Conservation (phyloP, 129 eudicot species). For the Scalesia atractyloides region DNA sequence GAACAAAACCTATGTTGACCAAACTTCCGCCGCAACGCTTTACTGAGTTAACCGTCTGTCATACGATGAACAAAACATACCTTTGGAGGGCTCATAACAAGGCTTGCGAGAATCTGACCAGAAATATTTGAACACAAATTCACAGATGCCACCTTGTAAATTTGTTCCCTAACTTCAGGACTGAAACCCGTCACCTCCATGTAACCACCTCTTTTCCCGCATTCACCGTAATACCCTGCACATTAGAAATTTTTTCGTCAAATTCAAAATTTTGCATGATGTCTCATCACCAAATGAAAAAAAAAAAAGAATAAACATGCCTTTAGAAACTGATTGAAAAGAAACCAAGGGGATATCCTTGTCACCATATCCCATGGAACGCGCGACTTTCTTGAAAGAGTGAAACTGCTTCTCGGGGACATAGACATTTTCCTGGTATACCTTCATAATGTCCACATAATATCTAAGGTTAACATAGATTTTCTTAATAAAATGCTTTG, state of each 20-base stretch:
- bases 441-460: slow-evolving; percentile 41
- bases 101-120: slow-evolving; percentile 97
- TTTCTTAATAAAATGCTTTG: neutral
- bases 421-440: slow-evolving; percentile 86
- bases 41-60: neutral
- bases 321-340: slow-evolving; percentile 92
- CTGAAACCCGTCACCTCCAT: slow-evolving; percentile 97
- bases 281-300: neutral
- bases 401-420: slow-evolving; percentile 83
- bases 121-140: slow-evolving; percentile 87
- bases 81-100: slow-evolving; percentile 96
- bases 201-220: slow-evolving; percentile 98
- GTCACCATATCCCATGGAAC: slow-evolving; percentile 91
- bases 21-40: too few relatives aligned
- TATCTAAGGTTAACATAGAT: neutral
- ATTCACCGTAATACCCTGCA: slow-evolving; percentile 88
- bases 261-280: neutral
- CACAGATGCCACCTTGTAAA: slow-evolving; percentile 90
- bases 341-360: slow-evolving; percentile 85
- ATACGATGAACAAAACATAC: slow-evolving; percentile 25
- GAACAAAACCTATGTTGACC: too few relatives aligned
- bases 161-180: slow-evolving; percentile 86
- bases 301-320: slow-evolving; percentile 29
- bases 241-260: neutral
- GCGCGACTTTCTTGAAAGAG: slow-evolving; percentile 88